These are phyloP conservation scores for Planoprotostelium fungivorum DNA, from an alignment of 78 protist genomes.

Conservation along the genomic window DNA sequence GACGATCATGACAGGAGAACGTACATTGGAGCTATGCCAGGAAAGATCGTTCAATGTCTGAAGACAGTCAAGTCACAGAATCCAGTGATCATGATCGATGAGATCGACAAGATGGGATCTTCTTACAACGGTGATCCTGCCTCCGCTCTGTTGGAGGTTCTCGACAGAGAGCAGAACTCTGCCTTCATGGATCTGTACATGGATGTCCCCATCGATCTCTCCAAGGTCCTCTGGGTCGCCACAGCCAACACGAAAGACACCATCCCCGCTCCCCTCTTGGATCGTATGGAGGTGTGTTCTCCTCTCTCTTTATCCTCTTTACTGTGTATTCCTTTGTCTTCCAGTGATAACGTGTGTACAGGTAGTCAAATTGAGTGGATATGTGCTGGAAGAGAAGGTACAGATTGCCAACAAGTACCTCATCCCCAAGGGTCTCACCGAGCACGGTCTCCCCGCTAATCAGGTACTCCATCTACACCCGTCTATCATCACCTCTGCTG, in stretches of 20 bases:
- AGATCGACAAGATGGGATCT: conserved; percentile 76
- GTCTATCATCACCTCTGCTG: neutral
- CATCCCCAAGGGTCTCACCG: conserved; percentile 47
- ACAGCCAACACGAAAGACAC: conserved; percentile 85
- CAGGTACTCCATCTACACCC: neutral
- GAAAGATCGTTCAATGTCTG: conserved; percentile 91
- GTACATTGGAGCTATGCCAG: conserved; percentile 95
- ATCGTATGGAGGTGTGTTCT: conserved; percentile 88
- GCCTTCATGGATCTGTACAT: conserved; percentile 90
- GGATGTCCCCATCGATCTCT: conserved; percentile 56
- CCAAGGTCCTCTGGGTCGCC: conserved; percentile 83
- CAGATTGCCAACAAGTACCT: conserved; percentile 83
- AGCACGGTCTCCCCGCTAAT: conserved; percentile 40
- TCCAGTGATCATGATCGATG: conserved; percentile 96
- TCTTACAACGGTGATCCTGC: conserved; percentile 83
- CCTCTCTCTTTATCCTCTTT: no score
- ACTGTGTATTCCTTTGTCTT: conserved; percentile 14
- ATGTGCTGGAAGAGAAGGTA: conserved; percentile 76
- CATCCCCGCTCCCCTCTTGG: conserved; percentile 87
- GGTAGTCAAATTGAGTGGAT: conserved; percentile 50
- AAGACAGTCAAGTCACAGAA: conserved; percentile 67
- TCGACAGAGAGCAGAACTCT: conserved; percentile 94
- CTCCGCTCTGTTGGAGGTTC: conserved; percentile 89
- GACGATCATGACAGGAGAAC: conserved; percentile 71
- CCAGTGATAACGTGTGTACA: no score